Percentiles rank a stretch among this genome's conserved stretches.
phyloP scores from a whole-genome alignment of 78 protist species.

The Dictyostelium intermedium region DNA sequence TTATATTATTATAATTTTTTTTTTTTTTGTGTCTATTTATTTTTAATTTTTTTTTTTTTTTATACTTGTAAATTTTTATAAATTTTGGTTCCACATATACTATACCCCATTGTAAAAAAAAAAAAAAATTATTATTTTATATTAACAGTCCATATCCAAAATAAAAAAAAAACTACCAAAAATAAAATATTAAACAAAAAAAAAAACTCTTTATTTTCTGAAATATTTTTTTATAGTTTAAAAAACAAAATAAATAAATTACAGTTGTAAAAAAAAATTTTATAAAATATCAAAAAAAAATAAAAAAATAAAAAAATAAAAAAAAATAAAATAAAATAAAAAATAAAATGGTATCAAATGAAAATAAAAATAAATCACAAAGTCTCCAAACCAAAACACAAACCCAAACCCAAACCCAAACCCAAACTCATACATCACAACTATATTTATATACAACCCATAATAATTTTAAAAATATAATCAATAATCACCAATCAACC shows the following conservation, averaged over 20 bases:
- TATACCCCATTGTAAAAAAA: background rate
- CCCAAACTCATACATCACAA: background rate
- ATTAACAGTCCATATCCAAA: background rate
- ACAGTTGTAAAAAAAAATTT: background rate
- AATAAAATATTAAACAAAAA: too few relatives aligned
- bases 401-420: background rate
- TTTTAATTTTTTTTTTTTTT: too few relatives aligned
- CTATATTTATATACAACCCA: background rate
- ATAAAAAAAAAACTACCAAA: background rate
- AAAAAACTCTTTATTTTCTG: background rate
- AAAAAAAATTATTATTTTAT: too few relatives aligned
- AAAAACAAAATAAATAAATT: too few relatives aligned
- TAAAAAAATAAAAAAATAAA: too few relatives aligned
- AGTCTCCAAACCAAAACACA: background rate
- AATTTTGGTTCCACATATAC: too few relatives aligned
- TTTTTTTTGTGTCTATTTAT: background rate
- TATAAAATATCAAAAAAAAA: too few relatives aligned
- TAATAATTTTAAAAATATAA: background rate
- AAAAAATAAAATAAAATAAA: too few relatives aligned
- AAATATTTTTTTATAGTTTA: too few relatives aligned
- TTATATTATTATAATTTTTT: too few relatives aligned
- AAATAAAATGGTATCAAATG: background rate
- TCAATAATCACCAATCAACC: background rate
- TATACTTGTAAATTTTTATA: background rate
- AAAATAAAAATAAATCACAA: background rate